Base-by-base conservation (phyloP, 1,284 basidiomycete species). In the Cryptococcus jaspeensis region DNA sequence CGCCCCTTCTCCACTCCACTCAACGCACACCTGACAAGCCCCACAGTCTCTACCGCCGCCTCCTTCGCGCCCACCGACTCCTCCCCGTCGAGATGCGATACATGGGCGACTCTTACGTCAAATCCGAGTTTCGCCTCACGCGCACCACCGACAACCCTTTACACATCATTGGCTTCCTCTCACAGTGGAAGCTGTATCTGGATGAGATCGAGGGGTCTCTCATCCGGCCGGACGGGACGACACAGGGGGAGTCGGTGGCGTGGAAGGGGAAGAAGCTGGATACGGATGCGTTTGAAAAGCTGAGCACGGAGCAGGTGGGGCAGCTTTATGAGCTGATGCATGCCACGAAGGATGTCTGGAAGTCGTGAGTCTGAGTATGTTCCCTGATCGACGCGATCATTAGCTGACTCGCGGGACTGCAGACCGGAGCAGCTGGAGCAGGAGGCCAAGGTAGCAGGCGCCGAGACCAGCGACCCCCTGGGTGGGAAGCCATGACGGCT, bases 251-350 rank as follows among this genome's bases (percentile, higher is more conserved):
- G 67, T 66, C 8, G 50, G 58, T 23, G 46, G 52, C 51, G 44
- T 90, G 87, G 72, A 76, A 71, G 47, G 90, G 90, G 22, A 86
- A 84, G 70, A 87, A 80, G 62, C 77, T 96, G 53, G 88, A 93
- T 72, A 77, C 84, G 16, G 87, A 85, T 2, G 74, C 86, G 53
- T 84, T 92, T 62, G 90, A 94, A 73, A 89, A 89, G 87, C 87
- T 96, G 84, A 92, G 89, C n/a, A 77, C 81, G 50, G 78, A 94
- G 73, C 92, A 96, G 73, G 81, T 95, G 5, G 89, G 89, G 1
- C 92, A 96, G 73, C 78, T 96, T 43, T 92, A 94, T 71, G 91
- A 94, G 74, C 81, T 97, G 57, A 92, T 94, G 90, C 87, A 90
- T 63, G 89, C 86, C 1, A 87, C 90, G 0, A 90, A 89, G 70